Base-by-base conservation (phyloP, 108 stramenopile genomes). In the Seminavis robusta region DNA sequence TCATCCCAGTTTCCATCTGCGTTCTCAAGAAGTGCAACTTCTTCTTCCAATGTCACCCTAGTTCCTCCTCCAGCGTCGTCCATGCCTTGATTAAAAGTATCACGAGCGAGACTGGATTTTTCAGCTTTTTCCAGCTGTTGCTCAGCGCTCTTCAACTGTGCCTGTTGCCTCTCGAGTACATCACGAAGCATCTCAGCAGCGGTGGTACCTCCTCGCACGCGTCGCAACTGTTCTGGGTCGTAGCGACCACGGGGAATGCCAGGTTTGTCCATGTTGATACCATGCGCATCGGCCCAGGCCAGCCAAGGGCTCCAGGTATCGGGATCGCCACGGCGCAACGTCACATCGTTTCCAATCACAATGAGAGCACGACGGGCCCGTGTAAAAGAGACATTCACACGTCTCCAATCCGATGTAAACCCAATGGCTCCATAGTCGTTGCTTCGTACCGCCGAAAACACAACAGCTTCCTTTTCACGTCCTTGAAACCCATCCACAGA, bases 401-500 rank as follows among this genome's bases (percentile, higher is more conserved):
- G 95, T 13, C 99, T 74, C 86, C 92, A 95, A 65, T 99, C 99
- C 8, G 82, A 77, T 4, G 98, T 92, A 63, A 99, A 99, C 0
- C 99, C 99, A 29, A 99, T 96, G 21, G 76, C 66, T 27, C 96
- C 94, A 45, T 90, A 76, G 55, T 74, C 71, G 69, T 98, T 99
- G 61, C 89, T 90, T 48, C 99, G 69, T 30, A 99, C 99, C 9
- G 98, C 87, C 46, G 90, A 94, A 54, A 99, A 92, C 3, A 99
- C 90, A 39, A 99, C 94, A 29, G 94, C 97, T 61, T 99, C 97
- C 64, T 97, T 97, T 67, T 99, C 99, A 25, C 98, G 91, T 28
- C 99, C 99, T 59, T 99, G 99, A 52, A 98, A 98, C 23, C 97
- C 97, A 77, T 99, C 99, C 8, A 97, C 96, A 15, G 98, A 96